A percentile compares a stretch with the other conserved stretches of the same genome.
Conservation (phyloP, 139 green algal genomes). For the Astrephomene gubernaculifera region DNA sequence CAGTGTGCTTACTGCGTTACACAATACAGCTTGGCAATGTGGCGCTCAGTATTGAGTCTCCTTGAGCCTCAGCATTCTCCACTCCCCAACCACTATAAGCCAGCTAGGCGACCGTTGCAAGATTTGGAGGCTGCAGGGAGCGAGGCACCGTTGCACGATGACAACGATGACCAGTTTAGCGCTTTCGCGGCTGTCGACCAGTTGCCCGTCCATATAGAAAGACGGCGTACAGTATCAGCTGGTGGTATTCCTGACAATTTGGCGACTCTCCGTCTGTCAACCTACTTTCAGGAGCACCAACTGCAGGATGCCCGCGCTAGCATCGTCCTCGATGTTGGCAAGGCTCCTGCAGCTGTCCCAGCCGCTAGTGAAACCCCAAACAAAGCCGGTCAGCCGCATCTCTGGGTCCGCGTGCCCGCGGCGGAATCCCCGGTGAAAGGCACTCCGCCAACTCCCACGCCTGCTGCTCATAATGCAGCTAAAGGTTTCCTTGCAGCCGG, state of each 20-base stretch:
- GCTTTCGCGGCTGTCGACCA: not conserved
- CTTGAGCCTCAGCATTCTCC: not conserved
- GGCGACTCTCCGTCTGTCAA: not conserved
- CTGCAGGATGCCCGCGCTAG: not conserved
- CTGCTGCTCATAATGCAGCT: no score
- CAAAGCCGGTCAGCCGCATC: no score
- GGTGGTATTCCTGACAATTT: not conserved
- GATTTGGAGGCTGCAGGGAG: not conserved
- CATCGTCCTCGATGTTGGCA: conserved; percentile 5
- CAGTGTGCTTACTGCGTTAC: not conserved
- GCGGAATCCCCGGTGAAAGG: no score
- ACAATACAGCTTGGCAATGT: no score
- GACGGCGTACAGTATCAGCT: not conserved
- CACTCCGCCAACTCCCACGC: no score
- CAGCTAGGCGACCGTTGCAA: not conserved
- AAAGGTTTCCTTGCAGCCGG: no score
- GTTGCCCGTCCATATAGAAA: not conserved
- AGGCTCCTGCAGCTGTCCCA: no score
- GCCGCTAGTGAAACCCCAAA: no score
- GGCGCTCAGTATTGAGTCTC: conserved; percentile 8
- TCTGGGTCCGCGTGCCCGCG: no score
- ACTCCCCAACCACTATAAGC: conserved; percentile 7
- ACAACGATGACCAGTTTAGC: not conserved
- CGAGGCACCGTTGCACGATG: not conserved
- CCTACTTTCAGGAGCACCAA: not conserved